Evolutionary conservation across 2,329 filamentous ascomycete genomes (phyloP).

Genomic region (Iodosphaeria phyllophila): DNA sequence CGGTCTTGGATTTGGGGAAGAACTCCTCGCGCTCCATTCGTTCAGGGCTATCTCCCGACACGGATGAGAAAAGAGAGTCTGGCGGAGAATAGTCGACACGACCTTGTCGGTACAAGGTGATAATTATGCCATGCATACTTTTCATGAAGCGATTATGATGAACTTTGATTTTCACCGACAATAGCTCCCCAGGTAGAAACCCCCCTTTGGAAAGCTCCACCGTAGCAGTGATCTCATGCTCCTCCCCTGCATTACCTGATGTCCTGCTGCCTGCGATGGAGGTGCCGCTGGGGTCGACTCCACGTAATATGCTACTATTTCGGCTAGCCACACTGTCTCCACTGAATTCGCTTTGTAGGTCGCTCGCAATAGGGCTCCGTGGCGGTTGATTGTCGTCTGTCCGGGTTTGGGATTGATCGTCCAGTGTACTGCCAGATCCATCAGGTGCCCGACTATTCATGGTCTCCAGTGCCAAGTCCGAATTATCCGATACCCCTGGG

Average conservation of each 20-base stretch:
- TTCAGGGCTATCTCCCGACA: slow-evolving; percentile 44
- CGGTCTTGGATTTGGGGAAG: slow-evolving; percentile 74
- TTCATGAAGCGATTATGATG: slow-evolving; percentile 80
- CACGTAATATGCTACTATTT: slow-evolving; percentile 36
- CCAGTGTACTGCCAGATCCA: no score
- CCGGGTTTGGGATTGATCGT: no score
- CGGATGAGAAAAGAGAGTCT: slow-evolving; percentile 26
- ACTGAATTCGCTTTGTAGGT: slow-evolving; percentile 49
- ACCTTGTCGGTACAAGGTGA: slow-evolving; percentile 81
- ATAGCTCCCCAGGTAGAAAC: slow-evolving; percentile 66
- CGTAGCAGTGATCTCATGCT: slow-evolving; percentile 70
- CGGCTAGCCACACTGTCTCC: slow-evolving; percentile 51
- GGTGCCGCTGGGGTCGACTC: slow-evolving; percentile 25
- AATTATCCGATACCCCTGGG: no score
- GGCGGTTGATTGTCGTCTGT: no score
- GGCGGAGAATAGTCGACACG: slow-evolving; percentile 63
- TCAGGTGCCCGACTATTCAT: no score
- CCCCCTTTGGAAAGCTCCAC: slow-evolving; percentile 70
- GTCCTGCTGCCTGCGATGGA: slow-evolving; percentile 28
- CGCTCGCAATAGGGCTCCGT: slow-evolving; percentile 26
- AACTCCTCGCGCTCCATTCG: slow-evolving; percentile 63
- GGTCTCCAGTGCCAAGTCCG: no score
- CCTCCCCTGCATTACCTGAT: slow-evolving; percentile 30
- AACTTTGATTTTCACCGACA: slow-evolving; percentile 65
- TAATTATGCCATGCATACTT: slow-evolving; percentile 80